phyloP scores from a whole-genome alignment of 306 rosid species.

The Trichosanthes cucumerina region DNA sequence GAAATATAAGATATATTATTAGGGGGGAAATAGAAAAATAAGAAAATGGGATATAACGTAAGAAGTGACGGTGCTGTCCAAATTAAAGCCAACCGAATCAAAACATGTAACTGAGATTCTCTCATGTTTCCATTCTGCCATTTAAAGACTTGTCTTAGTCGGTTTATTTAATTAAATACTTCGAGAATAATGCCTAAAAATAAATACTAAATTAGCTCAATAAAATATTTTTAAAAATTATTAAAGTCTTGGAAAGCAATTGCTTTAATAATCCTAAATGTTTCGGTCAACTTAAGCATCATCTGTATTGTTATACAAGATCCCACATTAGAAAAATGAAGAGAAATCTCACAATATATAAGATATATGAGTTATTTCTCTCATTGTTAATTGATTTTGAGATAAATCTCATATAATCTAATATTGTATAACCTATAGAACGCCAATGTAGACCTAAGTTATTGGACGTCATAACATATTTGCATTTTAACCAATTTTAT shows the following conservation, averaged over 20 bases:
- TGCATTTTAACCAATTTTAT: no score
- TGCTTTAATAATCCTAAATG: no score
- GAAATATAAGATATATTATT: neutral
- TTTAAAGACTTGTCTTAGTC: neutral
- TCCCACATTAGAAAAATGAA: no score
- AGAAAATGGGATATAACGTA: neutral
- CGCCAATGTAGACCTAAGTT: no score
- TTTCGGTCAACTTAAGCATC: no score
- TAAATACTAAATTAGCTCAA: neutral
- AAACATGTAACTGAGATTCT: neutral
- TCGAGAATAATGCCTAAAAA: neutral
- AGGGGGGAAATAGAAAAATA: neutral
- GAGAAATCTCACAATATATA: no score
- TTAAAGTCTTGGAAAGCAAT: neutral
- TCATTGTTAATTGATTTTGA: no score
- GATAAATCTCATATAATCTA: no score
- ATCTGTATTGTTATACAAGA: no score
- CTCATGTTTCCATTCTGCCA: neutral
- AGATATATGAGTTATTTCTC: no score
- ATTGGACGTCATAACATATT: no score
- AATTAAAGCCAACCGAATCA: neutral
- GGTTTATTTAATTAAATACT: neutral
- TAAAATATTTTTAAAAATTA: neutral
- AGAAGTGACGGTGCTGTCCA: neutral
- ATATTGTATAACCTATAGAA: no score